Evolutionary conservation across 768 basidiomycete genomes (phyloP).

Genomic region (Neoboletus brunneissimus): DNA sequence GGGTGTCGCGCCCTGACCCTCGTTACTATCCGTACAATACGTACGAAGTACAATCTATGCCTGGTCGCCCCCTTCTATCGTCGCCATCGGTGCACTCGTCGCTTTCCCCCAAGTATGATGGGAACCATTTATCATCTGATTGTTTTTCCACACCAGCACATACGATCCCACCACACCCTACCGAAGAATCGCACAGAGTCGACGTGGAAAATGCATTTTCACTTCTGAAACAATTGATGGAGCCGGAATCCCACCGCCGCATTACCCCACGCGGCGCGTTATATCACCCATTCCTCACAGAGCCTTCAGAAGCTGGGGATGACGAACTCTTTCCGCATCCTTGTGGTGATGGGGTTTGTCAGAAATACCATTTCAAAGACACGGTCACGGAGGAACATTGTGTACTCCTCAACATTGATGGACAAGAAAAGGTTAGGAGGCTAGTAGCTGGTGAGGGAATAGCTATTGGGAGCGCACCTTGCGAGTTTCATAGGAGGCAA

Average conservation of each 20-base stretch:
- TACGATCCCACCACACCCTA: slow-evolving; percentile 20
- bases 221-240: slow-evolving; percentile 69
- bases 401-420: slow-evolving; percentile 43
- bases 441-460: slow-evolving; percentile 44
- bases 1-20: slow-evolving; percentile 48
- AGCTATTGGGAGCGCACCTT: slow-evolving; percentile 57
- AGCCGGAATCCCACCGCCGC: slow-evolving; percentile 74
- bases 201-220: slow-evolving; percentile 70
- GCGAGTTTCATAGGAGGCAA: slow-evolving; percentile 52
- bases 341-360: slow-evolving; percentile 66
- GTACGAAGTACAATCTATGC: slow-evolving; percentile 25
- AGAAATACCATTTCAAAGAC: slow-evolving; percentile 57
- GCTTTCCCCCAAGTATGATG: slow-evolving; percentile 16
- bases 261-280: slow-evolving; percentile 76
- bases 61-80: slow-evolving; percentile 27
- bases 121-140: slow-evolving; percentile 20
- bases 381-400: slow-evolving; percentile 54
- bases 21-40: slow-evolving; percentile 53
- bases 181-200: slow-evolving; percentile 41
- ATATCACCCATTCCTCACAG: slow-evolving; percentile 72
- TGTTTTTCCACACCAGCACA: slow-evolving; percentile 20
- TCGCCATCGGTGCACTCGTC: slow-evolving; percentile 36
- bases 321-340: slow-evolving; percentile 70
- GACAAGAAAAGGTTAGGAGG: slow-evolving; percentile 33
- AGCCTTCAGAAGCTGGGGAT: slow-evolving; percentile 47